phyloP scores from a whole-genome alignment of 139 green algal species.

The Trebouxia sp. region DNA sequence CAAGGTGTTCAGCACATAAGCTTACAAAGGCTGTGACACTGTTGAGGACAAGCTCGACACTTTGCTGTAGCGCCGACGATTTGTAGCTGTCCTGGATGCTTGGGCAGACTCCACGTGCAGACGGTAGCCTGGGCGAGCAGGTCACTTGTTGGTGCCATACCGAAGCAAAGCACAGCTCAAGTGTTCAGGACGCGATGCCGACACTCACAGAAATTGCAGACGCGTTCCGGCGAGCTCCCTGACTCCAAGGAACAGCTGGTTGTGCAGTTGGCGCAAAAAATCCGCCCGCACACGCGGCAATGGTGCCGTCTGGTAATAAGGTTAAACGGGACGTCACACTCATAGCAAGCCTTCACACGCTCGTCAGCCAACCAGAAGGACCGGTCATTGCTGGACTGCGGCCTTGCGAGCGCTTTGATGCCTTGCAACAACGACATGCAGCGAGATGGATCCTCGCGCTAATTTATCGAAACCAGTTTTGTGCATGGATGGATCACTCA shows the following conservation, averaged over 20 bases:
- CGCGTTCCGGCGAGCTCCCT: conserved; percentile 40
- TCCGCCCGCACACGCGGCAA: conserved; percentile 53
- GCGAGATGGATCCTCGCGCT: background rate
- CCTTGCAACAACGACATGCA: conserved; percentile 1
- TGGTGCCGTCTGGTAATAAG: conserved; percentile 46
- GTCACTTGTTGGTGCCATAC: no score
- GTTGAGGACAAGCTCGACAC: background rate
- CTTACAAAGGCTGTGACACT: conserved; percentile 2
- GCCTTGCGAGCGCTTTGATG: background rate
- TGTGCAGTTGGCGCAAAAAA: conserved; percentile 61
- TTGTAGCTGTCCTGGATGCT: background rate
- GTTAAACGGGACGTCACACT: conserved; percentile 52
- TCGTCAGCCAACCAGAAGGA: conserved; percentile 58
- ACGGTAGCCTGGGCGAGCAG: background rate
- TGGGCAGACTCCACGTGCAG: background rate
- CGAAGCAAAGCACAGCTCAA: no score
- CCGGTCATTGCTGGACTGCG: conserved; percentile 21
- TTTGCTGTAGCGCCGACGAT: background rate
- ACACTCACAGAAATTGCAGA: conserved; percentile 65
- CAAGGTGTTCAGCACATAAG: no score
- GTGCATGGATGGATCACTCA: no score
- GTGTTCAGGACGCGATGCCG: background rate
- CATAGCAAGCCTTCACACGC: conserved; percentile 51
- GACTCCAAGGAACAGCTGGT: conserved; percentile 34
- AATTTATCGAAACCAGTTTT: background rate